Conservation (phyloP, 768 basidiomycete species). For the Cystofilobasidium capitatum region DNA sequence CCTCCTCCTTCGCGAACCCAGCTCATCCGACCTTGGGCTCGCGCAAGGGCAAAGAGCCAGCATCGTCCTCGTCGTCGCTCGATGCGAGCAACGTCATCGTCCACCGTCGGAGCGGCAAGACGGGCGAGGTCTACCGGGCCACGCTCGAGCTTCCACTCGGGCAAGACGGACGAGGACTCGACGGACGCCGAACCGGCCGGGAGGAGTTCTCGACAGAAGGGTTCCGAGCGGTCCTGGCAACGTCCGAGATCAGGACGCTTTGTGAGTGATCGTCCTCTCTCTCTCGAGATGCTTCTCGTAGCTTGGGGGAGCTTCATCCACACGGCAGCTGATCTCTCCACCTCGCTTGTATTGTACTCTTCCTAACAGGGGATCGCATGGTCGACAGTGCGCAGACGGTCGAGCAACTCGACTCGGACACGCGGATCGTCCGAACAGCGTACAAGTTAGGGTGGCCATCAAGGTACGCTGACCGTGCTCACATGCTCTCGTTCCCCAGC, state of each 20-base stretch:
- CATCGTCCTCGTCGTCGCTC: constrained; percentile 35
- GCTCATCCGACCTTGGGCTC: constrained; percentile 34
- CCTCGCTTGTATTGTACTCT: neutral
- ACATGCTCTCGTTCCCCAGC: constrained; percentile 81
- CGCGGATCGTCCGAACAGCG: constrained; percentile 78
- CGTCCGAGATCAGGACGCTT: constrained; percentile 71
- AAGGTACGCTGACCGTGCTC: constrained; percentile 76
- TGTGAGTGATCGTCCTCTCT: constrained; percentile 33
- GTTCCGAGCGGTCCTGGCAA: constrained; percentile 70
- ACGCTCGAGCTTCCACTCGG: constrained; percentile 61
- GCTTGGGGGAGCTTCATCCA: neutral
- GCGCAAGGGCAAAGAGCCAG: constrained; percentile 57
- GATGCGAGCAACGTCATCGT: constrained; percentile 67
- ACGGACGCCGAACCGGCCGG: constrained; percentile 33
- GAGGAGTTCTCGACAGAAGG: constrained; percentile 52
- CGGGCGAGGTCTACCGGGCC: constrained; percentile 71
- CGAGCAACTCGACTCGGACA: constrained; percentile 76
- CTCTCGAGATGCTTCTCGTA: too few relatives aligned
- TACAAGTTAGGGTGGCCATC: constrained; percentile 95
- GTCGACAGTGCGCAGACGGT: constrained; percentile 73
- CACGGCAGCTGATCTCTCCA: neutral
- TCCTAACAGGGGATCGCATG: constrained; percentile 67
- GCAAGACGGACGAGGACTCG: neutral
- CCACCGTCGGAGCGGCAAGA: constrained; percentile 59
- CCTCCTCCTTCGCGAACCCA: constrained; percentile 30